Evolutionary conservation across 2,329 filamentous ascomycete species (phyloP).

Genomic region (Paracoccidioides brasiliensis): DNA sequence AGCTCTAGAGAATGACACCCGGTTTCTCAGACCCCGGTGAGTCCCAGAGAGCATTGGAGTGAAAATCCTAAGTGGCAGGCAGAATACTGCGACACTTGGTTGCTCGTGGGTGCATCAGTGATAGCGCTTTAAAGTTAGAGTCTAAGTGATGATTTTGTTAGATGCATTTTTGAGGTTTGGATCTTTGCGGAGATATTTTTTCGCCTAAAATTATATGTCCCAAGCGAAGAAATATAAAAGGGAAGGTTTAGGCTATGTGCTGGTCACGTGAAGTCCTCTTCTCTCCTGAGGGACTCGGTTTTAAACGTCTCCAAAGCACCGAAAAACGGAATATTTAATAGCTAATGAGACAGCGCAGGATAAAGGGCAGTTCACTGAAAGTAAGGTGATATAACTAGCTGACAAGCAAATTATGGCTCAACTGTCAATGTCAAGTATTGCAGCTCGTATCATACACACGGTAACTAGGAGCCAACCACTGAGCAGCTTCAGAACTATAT

Average conservation of each 20-base stretch:
- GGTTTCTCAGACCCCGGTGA: conserved; percentile 29
- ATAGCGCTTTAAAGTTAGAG: neutral
- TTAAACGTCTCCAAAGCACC: too few relatives aligned
- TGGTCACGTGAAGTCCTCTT: neutral
- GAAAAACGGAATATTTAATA: too few relatives aligned
- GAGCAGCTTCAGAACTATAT: too few relatives aligned
- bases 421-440: too few relatives aligned
- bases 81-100: neutral
- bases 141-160: neutral
- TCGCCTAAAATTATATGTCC: neutral
- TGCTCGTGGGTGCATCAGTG: neutral
- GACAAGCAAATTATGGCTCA: too few relatives aligned
- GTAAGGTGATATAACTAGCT: too few relatives aligned
- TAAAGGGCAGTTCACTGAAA: too few relatives aligned
- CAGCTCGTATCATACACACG: too few relatives aligned
- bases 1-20: conserved; percentile 19
- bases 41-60: conserved; percentile 32
- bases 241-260: neutral
- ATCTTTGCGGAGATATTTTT: neutral
- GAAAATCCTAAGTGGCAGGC: neutral
- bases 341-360: too few relatives aligned
- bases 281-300: neutral
- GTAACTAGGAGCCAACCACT: too few relatives aligned
- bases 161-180: neutral
- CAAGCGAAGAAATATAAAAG: neutral